These are phyloP conservation scores for Cephaloascus albidus DNA, from an alignment of 805 yeast species.

Conservation along the genomic window DNA sequence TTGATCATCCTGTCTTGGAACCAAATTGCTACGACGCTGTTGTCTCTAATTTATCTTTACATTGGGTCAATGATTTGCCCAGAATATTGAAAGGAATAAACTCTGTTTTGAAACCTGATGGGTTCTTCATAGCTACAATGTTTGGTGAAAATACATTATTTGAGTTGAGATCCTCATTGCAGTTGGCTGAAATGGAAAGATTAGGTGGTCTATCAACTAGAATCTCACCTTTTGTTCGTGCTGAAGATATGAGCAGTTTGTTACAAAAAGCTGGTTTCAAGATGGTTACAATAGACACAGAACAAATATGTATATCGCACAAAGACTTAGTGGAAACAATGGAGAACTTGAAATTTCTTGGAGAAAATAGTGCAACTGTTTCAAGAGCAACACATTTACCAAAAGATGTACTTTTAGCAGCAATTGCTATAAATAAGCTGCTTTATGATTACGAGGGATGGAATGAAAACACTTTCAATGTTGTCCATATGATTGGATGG, in stretches of 20 bases:
- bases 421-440: conserved; percentile 62
- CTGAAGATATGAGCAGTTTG: conserved; percentile 66
- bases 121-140: conserved; percentile 72
- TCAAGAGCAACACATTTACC: conserved; percentile 29
- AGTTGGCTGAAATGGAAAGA: conserved; percentile 75
- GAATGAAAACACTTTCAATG: conserved; percentile 53
- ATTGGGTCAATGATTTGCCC: conserved; percentile 87
- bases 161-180: conserved; percentile 72
- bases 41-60: conserved; percentile 62
- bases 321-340: conserved; percentile 63
- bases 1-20: conserved; percentile 31
- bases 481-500: conserved; percentile 86
- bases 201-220: conserved; percentile 75
- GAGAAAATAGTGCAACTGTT: conserved; percentile 70
- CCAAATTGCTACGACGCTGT: conserved; percentile 55
- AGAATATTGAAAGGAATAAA: conserved; percentile 46
- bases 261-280: conserved; percentile 71
- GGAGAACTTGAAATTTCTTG: conserved; percentile 72
- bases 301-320: conserved; percentile 70
- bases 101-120: conserved; percentile 62
- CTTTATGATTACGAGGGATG: conserved; percentile 60
- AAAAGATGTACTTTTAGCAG: conserved; percentile 62
- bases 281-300: conserved; percentile 76
- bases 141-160: conserved; percentile 82
- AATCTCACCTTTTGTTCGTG: conserved; percentile 71